A percentile compares a stretch with the other conserved stretches of the same genome.
Evolutionary conservation across 169 alveolate genomes (phyloP).

Genomic region (Babesia ovata): DNA sequence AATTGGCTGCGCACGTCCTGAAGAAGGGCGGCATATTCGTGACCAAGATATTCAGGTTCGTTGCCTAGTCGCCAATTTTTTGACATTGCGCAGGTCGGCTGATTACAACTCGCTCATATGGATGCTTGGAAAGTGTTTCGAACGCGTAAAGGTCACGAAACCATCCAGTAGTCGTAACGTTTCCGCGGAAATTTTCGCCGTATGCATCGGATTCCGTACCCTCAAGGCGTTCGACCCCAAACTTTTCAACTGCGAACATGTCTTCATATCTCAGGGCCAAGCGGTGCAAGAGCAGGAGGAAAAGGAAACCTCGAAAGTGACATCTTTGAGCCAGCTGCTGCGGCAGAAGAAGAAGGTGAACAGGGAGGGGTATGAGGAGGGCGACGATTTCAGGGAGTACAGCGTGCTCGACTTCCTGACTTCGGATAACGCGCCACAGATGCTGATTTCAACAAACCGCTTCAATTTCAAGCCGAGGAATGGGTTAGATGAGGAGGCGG

Average conservation of each 20-base stretch:
- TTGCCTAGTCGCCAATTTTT: slow-evolving; percentile 88
- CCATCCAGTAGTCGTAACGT: slow-evolving; percentile 97
- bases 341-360: slow-evolving; percentile 79
- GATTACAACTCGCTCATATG: slow-evolving; percentile 96
- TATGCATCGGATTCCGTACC: slow-evolving; percentile 93
- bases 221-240: slow-evolving; percentile 93
- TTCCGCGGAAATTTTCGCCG: slow-evolving; percentile 97
- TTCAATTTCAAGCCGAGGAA: slow-evolving; percentile 61
- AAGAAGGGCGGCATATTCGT: slow-evolving; percentile 75
- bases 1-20: slow-evolving; percentile 87
- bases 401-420: slow-evolving; percentile 75
- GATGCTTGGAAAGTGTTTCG: slow-evolving; percentile 95
- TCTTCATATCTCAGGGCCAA: slow-evolving; percentile 74
- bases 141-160: slow-evolving; percentile 95
- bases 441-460: slow-evolving; percentile 73
- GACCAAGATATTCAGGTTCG: slow-evolving; percentile 70
- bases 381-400: slow-evolving; percentile 80
- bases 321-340: slow-evolving; percentile 74
- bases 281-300: slow-evolving; percentile 48
- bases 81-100: slow-evolving; percentile 88
- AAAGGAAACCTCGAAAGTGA: slow-evolving; percentile 49
- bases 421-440: slow-evolving; percentile 76
- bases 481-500: slow-evolving; percentile 27
- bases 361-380: slow-evolving; percentile 85
- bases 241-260: slow-evolving; percentile 93